phyloP scores from a whole-genome alignment of 768 basidiomycete genomes.

The Leccinellum rugosiceps region DNA sequence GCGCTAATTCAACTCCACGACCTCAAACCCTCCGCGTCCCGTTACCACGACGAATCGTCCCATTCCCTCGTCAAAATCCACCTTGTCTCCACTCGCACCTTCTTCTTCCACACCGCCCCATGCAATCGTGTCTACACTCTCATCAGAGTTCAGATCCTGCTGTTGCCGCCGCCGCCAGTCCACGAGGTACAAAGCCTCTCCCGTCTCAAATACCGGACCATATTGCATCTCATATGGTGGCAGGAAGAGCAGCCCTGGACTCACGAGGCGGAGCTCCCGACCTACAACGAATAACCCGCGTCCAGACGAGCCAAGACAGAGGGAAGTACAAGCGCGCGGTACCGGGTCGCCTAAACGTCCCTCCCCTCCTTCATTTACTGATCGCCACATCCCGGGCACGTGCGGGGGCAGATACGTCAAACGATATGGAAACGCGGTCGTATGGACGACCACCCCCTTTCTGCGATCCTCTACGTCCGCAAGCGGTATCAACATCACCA shows the following conservation, averaged over 20 bases:
- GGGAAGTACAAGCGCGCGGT: slow-evolving; percentile 9
- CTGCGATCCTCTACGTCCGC: neutral
- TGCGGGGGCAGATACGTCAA: slow-evolving; percentile 16
- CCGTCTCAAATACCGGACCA: slow-evolving; percentile 28
- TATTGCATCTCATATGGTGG: slow-evolving; percentile 30
- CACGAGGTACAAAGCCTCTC: slow-evolving; percentile 16
- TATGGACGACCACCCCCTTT: neutral
- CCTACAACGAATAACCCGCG: slow-evolving; percentile 28
- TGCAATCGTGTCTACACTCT: neutral
- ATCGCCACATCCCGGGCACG: neutral
- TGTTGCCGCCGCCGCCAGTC: neutral
- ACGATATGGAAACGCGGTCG: slow-evolving; percentile 19
- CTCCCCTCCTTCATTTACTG: neutral
- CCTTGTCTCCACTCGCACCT: slow-evolving; percentile 10
- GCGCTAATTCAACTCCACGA: slow-evolving; percentile 21
- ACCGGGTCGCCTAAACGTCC: neutral
- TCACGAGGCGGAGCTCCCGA: slow-evolving; percentile 21
- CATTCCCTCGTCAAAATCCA: slow-evolving; percentile 32
- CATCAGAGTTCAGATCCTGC: neutral
- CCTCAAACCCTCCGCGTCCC: slow-evolving; percentile 25
- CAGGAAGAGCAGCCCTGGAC: slow-evolving; percentile 22
- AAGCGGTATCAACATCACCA: slow-evolving; percentile 27
- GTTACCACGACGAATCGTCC: slow-evolving; percentile 30
- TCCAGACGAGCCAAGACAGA: slow-evolving; percentile 27
- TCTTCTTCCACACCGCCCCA: neutral